Evolutionary conservation across 2,329 filamentous ascomycete genomes (phyloP).

Genomic region (Calonectria henricotiae): DNA sequence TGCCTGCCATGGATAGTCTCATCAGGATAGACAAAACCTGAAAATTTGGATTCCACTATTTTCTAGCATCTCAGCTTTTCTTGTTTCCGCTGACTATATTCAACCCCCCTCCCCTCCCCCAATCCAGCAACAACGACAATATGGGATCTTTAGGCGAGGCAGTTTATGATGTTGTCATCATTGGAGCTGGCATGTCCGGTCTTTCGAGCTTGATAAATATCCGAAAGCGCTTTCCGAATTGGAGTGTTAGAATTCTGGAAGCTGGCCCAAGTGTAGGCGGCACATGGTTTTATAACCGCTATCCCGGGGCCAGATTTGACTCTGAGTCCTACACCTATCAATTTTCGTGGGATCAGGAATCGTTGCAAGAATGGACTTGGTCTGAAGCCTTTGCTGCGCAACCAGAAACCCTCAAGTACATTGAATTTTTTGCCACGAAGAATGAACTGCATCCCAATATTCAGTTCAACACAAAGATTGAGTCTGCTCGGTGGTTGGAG

Average conservation of each 20-base stretch:
- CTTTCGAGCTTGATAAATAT: slow-evolving; percentile 62
- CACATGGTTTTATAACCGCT: slow-evolving; percentile 51
- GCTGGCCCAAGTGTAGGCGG: slow-evolving; percentile 45
- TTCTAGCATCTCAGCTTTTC: background rate
- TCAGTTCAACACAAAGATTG: slow-evolving; percentile 21
- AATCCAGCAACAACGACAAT: background rate
- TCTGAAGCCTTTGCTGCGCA: slow-evolving; percentile 22
- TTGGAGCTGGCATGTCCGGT: slow-evolving; percentile 56
- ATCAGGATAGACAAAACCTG: background rate
- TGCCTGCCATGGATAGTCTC: background rate
- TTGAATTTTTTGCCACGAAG: slow-evolving; percentile 20
- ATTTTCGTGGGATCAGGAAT: slow-evolving; percentile 30
- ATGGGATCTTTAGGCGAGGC: slow-evolving; percentile 42
- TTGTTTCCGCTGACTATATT: background rate
- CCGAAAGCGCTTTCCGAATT: slow-evolving; percentile 51
- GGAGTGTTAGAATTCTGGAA: slow-evolving; percentile 45
- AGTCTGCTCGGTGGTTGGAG: slow-evolving; percentile 12
- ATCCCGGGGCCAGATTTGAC: slow-evolving; percentile 59
- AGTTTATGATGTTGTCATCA: slow-evolving; percentile 44
- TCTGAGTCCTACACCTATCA: slow-evolving; percentile 60
- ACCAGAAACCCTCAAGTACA: slow-evolving; percentile 21
- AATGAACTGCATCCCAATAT: slow-evolving; percentile 6
- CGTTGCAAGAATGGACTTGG: slow-evolving; percentile 26
- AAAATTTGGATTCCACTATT: background rate
- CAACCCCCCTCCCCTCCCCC: background rate